Evolutionary conservation across 176 grass and related monocot species (phyloP), one percentile per base, ranked within the genome.

Genomic region (Carex scoparia): DNA sequence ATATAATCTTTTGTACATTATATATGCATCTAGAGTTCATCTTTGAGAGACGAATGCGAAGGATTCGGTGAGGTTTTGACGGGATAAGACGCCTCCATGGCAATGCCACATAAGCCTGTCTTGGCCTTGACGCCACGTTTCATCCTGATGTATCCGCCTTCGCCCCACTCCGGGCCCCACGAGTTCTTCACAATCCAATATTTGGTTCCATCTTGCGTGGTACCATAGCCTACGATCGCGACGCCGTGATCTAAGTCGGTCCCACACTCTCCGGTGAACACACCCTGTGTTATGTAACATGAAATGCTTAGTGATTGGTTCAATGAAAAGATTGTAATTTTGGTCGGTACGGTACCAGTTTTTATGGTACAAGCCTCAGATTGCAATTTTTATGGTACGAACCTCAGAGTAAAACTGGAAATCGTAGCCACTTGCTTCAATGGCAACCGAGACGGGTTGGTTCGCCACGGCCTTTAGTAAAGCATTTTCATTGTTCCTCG

Each of bases 361-460:
- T 51, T 16, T 49, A 42, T 38, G 37, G 38, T 83, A 75, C 28
- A n/a, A n/a, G 92, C 91, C 90, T 97, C 87, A 5, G 92, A 94
- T 4, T 40, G 38, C 5, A 40, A 40, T 58, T 61, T 51, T 16
- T 49, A 42, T 38, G 37, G 38, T 83, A 75, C 28, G 13, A 86
- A 94, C 91, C 90, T 97, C 87, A 5, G 92, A 94, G 57, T 94
- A 97, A 89, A 94, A 94, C 65, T 92, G 92, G 81, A 97, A 97
- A 30, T 85, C 81, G 1, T 35, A 16, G 18, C 87, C 84, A 15
- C 90, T 84, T 18, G 94, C 92, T 19, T 97, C 92, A 4, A 94
- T 91, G 16, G 92, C 94, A 0, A 94, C 87, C 0, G 92, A 58
- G 1, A 97, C 84, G 5, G 94, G 94, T 31, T 97, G 94, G 33